A percentile compares a stretch with the other conserved stretches of the same genome.
phyloP scores from a whole-genome alignment of 768 basidiomycete species.

The Amanita muscaria region DNA sequence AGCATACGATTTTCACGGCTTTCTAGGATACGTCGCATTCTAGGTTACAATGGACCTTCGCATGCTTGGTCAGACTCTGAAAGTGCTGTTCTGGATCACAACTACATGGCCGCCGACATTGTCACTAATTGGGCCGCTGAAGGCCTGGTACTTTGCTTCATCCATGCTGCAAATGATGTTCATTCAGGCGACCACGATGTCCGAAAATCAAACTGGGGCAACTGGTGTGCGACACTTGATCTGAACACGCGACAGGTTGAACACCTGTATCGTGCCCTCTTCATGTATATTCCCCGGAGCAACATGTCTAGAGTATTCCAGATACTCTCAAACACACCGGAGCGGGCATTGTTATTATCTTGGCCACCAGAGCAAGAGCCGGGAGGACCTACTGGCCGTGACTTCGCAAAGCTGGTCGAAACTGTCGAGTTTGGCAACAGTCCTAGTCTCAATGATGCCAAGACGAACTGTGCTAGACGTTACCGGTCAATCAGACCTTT shows the following conservation, averaged over 20 bases:
- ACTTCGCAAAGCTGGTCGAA: constrained; percentile 54
- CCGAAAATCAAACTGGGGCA: constrained; percentile 61
- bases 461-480: constrained; percentile 80
- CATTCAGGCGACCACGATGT: constrained; percentile 68
- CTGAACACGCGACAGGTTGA: constrained; percentile 51
- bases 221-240: constrained; percentile 78
- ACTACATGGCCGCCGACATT: constrained; percentile 84
- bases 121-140: constrained; percentile 88
- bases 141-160: constrained; percentile 80
- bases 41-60: constrained; percentile 56
- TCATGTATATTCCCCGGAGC: constrained; percentile 42
- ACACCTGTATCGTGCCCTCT: constrained; percentile 50
- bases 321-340: constrained; percentile 56
- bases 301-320: constrained; percentile 66
- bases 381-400: constrained; percentile 33
- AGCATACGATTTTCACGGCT: constrained; percentile 78
- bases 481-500: constrained; percentile 68
- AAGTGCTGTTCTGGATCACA: constrained; percentile 56
- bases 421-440: constrained; percentile 54
- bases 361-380: constrained; percentile 61
- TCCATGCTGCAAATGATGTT: constrained; percentile 76
- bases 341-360: constrained; percentile 52
- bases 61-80: constrained; percentile 55
- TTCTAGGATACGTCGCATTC: constrained; percentile 57
- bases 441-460: constrained; percentile 55